Evolutionary conservation across 257 asterid species (phyloP).

Genomic region (Solanum neorickii): DNA sequence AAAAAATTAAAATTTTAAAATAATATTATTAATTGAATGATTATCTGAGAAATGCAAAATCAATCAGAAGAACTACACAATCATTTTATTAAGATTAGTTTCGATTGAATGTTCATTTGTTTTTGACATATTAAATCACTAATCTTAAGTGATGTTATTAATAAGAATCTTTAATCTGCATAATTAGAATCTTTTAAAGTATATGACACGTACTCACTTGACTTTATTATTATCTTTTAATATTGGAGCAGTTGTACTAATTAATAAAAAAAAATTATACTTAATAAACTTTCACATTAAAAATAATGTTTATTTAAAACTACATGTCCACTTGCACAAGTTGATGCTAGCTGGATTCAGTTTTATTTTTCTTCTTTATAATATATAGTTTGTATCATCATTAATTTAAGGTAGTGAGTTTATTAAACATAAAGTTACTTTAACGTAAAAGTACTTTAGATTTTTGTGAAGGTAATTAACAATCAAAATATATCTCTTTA

Average conservation of each 20-base stretch:
- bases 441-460: neutral
- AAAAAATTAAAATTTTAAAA: too few relatives aligned
- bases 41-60: accelerated
- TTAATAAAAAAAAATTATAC: neutral
- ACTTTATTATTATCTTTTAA: neutral
- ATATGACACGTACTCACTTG: neutral
- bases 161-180: neutral
- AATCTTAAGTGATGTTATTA: neutral
- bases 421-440: neutral
- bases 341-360: conserved; percentile 2
- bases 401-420: neutral
- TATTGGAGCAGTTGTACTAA: neutral
- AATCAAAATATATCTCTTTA: conserved; percentile 5
- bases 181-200: neutral
- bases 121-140: conserved; percentile 11
- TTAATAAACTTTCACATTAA: neutral
- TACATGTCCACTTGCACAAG: conserved; percentile 31
- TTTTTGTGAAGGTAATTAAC: conserved; percentile 3
- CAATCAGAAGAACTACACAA: accelerated
- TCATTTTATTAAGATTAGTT: neutral
- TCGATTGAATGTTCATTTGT: conserved; percentile 84
- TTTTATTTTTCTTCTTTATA: neutral
- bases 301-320: neutral
- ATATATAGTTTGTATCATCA: neutral
- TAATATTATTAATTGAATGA: too few relatives aligned